Percentiles rank a stretch among this genome's conserved stretches.
These are phyloP conservation scores for Oidiodendron maius DNA, from an alignment of 495 filamentous ascomycete species.

Conservation along the genomic window DNA sequence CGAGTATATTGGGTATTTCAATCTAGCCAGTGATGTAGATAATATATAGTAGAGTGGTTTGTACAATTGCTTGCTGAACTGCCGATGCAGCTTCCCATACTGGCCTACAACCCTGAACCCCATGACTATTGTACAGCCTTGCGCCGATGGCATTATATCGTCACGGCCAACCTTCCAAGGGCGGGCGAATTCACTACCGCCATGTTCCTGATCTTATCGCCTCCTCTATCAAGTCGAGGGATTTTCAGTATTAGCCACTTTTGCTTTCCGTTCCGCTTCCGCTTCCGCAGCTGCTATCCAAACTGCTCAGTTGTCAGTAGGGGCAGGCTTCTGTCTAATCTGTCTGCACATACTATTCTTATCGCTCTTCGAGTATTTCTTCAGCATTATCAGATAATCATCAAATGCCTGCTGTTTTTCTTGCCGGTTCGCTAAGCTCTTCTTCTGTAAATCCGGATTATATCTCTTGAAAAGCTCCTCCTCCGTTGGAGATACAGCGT, in stretches of 20 bases:
- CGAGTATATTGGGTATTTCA: no score
- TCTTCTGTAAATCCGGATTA: constrained; percentile 86
- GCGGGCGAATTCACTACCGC: no score
- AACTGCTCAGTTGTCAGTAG: constrained; percentile 36
- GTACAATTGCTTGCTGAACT: no score
- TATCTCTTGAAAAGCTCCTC: constrained; percentile 90
- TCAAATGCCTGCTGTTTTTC: constrained; percentile 78
- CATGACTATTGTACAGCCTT: no score
- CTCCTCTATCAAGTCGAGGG: no score
- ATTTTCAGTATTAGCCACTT: constrained; percentile 44
- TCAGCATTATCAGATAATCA: constrained; percentile 75
- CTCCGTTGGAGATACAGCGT: constrained; percentile 75
- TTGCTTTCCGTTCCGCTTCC: constrained; percentile 51
- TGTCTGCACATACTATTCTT: constrained; percentile 53
- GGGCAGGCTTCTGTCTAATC: not conserved
- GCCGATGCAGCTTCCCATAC: no score
- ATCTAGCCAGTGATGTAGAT: no score
- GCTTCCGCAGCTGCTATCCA: constrained; percentile 70
- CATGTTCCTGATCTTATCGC: no score
- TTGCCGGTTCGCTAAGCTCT: constrained; percentile 67
- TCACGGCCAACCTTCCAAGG: no score
- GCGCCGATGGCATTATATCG: no score
- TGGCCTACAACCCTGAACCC: no score
- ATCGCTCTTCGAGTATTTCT: constrained; percentile 83
- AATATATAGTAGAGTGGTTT: no score